A percentile compares a stretch with the other conserved stretches of the same genome.
Conservation (phyloP, 1,139 yeast genomes). For the Oligophagozyma castellii region DNA sequence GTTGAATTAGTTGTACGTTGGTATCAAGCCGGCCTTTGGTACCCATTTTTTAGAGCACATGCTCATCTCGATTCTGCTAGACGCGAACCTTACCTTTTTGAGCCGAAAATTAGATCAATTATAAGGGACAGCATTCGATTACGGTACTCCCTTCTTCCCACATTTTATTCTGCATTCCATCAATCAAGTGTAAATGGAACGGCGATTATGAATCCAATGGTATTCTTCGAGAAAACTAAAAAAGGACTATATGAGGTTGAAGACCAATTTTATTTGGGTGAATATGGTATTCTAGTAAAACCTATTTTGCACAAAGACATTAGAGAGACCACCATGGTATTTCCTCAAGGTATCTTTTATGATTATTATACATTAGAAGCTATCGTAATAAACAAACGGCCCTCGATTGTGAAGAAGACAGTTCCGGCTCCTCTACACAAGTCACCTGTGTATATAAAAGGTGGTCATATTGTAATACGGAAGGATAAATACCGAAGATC, state of each 20-base stretch:
- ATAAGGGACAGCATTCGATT: slow-evolving; percentile 59
- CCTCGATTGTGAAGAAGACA: background rate
- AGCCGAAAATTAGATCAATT: slow-evolving; percentile 55
- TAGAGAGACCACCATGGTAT: slow-evolving; percentile 31
- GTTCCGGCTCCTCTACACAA: slow-evolving; percentile 42
- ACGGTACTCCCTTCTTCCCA: slow-evolving; percentile 66
- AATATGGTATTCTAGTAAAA: slow-evolving; percentile 59
- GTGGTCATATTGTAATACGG: slow-evolving; percentile 60
- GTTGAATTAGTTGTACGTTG: slow-evolving; percentile 74
- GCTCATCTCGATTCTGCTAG: slow-evolving; percentile 89
- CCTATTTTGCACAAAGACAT: slow-evolving; percentile 61
- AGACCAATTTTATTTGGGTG: slow-evolving; percentile 72
- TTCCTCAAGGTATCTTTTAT: slow-evolving; percentile 59
- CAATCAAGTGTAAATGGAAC: slow-evolving; percentile 45
- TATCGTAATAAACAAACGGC: slow-evolving; percentile 1
- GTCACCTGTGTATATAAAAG: slow-evolving; percentile 62
- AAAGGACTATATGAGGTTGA: slow-evolving; percentile 43
- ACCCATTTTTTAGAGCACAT: slow-evolving; percentile 93
- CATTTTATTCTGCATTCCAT: slow-evolving; percentile 70
- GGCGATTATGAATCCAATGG: slow-evolving; percentile 68
- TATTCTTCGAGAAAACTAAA: slow-evolving; percentile 48
- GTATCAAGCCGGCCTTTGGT: slow-evolving; percentile 94
- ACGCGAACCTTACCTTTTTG: slow-evolving; percentile 83
- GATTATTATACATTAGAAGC: slow-evolving; percentile 33
- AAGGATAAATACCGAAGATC: slow-evolving; percentile 74